Conservation (phyloP, 345 rosid genomes). For the Abelmoschus esculentus region DNA sequence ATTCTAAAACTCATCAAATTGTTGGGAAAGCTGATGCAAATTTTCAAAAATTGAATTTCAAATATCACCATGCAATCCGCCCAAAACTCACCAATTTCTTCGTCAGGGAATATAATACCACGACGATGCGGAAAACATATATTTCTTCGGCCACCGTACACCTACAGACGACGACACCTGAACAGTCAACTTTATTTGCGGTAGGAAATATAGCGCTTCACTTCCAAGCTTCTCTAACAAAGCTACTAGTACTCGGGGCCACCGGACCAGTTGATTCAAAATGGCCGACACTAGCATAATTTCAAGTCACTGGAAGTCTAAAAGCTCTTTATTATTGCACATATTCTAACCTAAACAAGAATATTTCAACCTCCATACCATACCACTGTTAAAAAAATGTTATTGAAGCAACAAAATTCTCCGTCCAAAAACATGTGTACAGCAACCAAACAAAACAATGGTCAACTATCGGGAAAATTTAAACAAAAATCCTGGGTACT, state of each 20-base stretch:
- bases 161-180: not conserved
- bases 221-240: not conserved
- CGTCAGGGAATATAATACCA: not conserved
- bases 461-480: not conserved
- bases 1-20: not conserved
- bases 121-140: too few species aligned
- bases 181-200: not conserved
- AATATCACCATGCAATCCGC: not conserved
- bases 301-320: not conserved
- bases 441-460: slow-evolving; percentile 8
- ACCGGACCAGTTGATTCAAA: not conserved
- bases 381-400: too few species aligned
- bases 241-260: not conserved
- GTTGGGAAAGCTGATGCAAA: not conserved
- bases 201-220: not conserved
- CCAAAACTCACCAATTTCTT: not conserved
- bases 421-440: not conserved
- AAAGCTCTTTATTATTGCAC: not conserved
- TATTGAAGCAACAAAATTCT: not conserved
- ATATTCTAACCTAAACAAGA: too few species aligned
- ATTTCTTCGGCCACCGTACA: not conserved
- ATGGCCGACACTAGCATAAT: not conserved
- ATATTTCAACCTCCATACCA: too few species aligned
- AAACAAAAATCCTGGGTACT: not conserved
- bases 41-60: not conserved